phyloP scores from a whole-genome alignment of 1,284 basidiomycete species.

The Leccinum pallidistipes region DNA sequence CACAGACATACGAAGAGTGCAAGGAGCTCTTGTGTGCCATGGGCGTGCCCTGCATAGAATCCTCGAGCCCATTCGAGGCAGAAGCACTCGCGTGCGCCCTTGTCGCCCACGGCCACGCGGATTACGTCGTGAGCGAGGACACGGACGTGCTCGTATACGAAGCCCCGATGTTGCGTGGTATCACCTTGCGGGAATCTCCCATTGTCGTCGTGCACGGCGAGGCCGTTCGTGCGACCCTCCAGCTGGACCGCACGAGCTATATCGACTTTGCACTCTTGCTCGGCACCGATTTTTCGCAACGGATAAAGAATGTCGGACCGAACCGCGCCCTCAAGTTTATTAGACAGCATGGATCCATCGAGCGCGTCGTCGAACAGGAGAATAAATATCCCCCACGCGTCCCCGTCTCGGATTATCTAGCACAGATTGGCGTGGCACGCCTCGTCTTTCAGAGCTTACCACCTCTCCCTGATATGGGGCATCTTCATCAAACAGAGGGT shows the following conservation, averaged over 20 bases:
- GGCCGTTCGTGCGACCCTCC: conserved; percentile 58
- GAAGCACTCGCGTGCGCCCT: conserved; percentile 81
- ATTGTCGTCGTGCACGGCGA: conserved; percentile 64
- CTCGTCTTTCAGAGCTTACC: conserved; percentile 64
- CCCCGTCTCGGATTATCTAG: conserved; percentile 51
- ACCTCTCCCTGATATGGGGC: conserved; percentile 46
- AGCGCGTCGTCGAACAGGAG: conserved; percentile 62
- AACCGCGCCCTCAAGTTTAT: conserved; percentile 72
- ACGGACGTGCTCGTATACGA: conserved; percentile 81
- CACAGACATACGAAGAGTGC: conserved; percentile 61
- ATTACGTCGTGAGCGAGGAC: conserved; percentile 88
- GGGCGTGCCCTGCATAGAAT: conserved; percentile 75
- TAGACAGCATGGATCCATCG: conserved; percentile 68
- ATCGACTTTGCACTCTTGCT: conserved; percentile 84
- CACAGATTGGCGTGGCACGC: conserved; percentile 59
- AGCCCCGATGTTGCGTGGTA: conserved; percentile 75
- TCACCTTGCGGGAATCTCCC: conserved; percentile 58
- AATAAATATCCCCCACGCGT: conserved; percentile 50
- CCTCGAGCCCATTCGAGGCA: conserved; percentile 71
- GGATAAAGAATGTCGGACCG: conserved; percentile 81
- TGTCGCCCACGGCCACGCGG: conserved; percentile 69
- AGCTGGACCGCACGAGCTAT: conserved; percentile 56
- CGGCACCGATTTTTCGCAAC: conserved; percentile 86
- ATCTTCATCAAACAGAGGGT: conserved; percentile 37
- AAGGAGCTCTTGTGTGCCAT: conserved; percentile 67